phyloP scores from a whole-genome alignment of 768 basidiomycete genomes.

The Postia placenta region DNA sequence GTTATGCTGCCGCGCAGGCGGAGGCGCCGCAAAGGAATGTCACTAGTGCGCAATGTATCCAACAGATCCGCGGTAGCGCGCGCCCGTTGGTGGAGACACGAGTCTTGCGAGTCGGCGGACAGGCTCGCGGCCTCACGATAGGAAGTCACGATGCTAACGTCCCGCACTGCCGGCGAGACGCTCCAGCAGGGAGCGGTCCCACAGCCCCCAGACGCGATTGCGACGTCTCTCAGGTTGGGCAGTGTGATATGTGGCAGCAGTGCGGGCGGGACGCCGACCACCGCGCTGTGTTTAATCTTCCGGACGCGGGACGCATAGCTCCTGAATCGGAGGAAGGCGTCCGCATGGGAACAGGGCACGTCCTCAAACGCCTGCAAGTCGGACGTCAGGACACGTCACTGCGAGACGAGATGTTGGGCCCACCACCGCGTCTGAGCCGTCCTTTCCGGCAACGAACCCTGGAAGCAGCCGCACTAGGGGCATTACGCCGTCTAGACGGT shows the following conservation, averaged over 20 bases:
- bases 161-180: constrained; percentile 1
- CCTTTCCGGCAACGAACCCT: background rate
- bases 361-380: background rate
- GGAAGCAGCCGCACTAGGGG: constrained; percentile 14
- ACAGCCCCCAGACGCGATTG: constrained; percentile 12
- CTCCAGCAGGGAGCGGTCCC: constrained; percentile 5
- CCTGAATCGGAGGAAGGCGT: constrained; percentile 2
- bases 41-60: background rate
- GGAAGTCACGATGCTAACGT: constrained; percentile 12
- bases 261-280: background rate
- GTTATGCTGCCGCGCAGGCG: constrained; percentile 15
- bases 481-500: constrained; percentile 12
- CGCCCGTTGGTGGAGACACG: no score
- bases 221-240: constrained; percentile 9
- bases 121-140: constrained; percentile 2
- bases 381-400: background rate
- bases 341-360: background rate
- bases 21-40: constrained; percentile 7
- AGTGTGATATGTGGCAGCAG: background rate
- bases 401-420: background rate
- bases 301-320: constrained; percentile 7
- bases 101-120: background rate
- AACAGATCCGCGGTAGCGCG: constrained; percentile 9
- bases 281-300: constrained; percentile 9
- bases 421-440: constrained; percentile 2